A percentile compares a stretch with the other conserved stretches of the same genome.
Evolutionary conservation across 805 yeast species (phyloP).

Genomic region (Scheffersomyces ergatensis): DNA sequence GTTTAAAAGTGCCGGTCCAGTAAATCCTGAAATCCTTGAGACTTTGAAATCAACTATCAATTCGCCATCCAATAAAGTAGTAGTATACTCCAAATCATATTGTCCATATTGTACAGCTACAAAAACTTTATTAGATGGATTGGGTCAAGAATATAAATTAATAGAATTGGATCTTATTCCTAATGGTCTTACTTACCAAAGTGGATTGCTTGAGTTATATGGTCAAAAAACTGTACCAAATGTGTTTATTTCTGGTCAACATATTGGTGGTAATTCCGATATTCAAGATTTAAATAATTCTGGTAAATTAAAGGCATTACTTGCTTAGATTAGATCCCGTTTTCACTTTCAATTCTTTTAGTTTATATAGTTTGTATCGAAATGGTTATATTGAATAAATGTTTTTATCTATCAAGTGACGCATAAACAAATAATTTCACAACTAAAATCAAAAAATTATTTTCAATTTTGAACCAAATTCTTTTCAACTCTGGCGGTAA

Average conservation of each 20-base stretch:
- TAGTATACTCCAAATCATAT: slow-evolving; percentile 28
- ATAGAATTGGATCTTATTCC: slow-evolving; percentile 24
- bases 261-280: slow-evolving; percentile 38
- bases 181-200: slow-evolving; percentile 27
- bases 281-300: slow-evolving; percentile 23
- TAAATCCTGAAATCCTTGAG: slow-evolving; percentile 8
- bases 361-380: no score
- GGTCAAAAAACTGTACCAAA: slow-evolving; percentile 38
- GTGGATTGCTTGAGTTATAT: slow-evolving; percentile 27
- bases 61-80: slow-evolving; percentile 12
- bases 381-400: no score
- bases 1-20: slow-evolving; percentile 5
- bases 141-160: slow-evolving; percentile 19
- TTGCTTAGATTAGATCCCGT: no score
- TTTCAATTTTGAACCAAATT: no score
- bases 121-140: slow-evolving; percentile 14
- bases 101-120: slow-evolving; percentile 29
- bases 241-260: slow-evolving; percentile 34
- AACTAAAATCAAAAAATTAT: no score
- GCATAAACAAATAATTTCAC: no score
- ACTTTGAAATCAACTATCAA: slow-evolving; percentile 8
- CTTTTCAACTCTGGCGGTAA: no score
- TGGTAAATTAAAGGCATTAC: slow-evolving; percentile 18
- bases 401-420: no score
- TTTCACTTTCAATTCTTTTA: no score